Percentiles rank a stretch among this genome's conserved stretches.
Evolutionary conservation across 2,329 filamentous ascomycete species (phyloP).

Genomic region (Sporothrix dimorphospora): DNA sequence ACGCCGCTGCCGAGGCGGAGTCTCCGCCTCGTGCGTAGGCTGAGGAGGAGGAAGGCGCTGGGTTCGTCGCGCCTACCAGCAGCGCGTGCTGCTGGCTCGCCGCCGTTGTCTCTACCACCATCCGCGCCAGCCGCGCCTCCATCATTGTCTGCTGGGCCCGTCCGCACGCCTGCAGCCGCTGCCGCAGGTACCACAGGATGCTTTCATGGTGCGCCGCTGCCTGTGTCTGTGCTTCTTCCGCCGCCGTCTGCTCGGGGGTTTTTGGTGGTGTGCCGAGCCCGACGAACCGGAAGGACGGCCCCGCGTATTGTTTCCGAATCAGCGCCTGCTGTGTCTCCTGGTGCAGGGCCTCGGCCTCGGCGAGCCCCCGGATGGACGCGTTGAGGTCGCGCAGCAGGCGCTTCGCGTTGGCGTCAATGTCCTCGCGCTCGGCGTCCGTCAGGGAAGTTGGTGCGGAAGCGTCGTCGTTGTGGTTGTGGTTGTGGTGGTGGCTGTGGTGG

Average conservation of each 20-base stretch:
- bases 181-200: constrained; percentile 79
- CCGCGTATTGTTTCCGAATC: constrained; percentile 63
- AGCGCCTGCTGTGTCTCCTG: constrained; percentile 74
- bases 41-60: background rate
- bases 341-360: constrained; percentile 80
- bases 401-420: constrained; percentile 86
- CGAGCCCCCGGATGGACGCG: constrained; percentile 74
- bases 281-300: constrained; percentile 41
- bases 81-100: constrained; percentile 11
- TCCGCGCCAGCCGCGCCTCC: constrained; percentile 80
- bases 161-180: constrained; percentile 74
- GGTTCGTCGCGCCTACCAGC: constrained; percentile 1
- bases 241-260: constrained; percentile 67
- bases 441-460: constrained; percentile 55
- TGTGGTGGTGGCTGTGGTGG: constrained; percentile 47
- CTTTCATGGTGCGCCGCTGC: constrained; percentile 75
- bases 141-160: constrained; percentile 88
- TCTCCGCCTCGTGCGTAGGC: background rate
- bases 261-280: constrained; percentile 48
- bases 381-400: constrained; percentile 84
- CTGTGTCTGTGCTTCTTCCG: constrained; percentile 71
- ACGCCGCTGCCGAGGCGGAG: background rate
- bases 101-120: constrained; percentile 72
- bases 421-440: constrained; percentile 79
- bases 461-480: constrained; percentile 48